Percentiles rank a stretch among this genome's conserved stretches.
Evolutionary conservation across 768 basidiomycete species (phyloP).

Genomic region (Leccinum rimulosum): DNA sequence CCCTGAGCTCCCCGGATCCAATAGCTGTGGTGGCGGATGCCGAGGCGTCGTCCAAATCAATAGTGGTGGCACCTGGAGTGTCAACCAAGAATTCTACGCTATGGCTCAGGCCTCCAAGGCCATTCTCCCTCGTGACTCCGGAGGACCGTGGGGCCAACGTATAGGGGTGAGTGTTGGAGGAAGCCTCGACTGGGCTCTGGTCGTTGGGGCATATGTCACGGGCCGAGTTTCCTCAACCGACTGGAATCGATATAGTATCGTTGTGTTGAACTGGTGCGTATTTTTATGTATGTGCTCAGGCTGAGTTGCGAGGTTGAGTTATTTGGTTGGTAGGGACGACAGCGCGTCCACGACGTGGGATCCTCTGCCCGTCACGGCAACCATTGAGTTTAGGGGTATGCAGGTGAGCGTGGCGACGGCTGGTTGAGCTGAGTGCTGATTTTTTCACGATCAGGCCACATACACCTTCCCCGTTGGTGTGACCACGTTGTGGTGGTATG

Average conservation of each 20-base stretch:
- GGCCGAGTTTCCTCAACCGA: slow-evolving; percentile 50
- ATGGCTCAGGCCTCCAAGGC: slow-evolving; percentile 79
- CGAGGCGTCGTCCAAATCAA: slow-evolving; percentile 67
- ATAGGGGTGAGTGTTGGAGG: slow-evolving; percentile 65
- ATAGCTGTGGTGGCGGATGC: slow-evolving; percentile 65
- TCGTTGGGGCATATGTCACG: slow-evolving; percentile 68
- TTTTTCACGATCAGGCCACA: slow-evolving; percentile 41
- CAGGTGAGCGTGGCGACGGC: slow-evolving; percentile 41
- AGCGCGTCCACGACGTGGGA: slow-evolving; percentile 49
- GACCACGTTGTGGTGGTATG: slow-evolving; percentile 54
- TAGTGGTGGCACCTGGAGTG: slow-evolving; percentile 55
- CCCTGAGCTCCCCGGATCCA: slow-evolving; percentile 64
- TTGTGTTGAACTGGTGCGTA: slow-evolving; percentile 66
- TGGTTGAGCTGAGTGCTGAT: background rate
- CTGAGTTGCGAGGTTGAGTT: slow-evolving; percentile 3
- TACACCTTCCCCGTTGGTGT: slow-evolving; percentile 82
- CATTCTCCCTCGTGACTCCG: slow-evolving; percentile 62
- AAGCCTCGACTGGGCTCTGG: slow-evolving; percentile 51
- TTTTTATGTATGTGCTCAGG: background rate
- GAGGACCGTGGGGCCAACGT: slow-evolving; percentile 67
- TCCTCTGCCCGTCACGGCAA: slow-evolving; percentile 50
- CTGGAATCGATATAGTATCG: slow-evolving; percentile 64
- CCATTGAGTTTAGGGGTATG: slow-evolving; percentile 62
- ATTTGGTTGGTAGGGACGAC: slow-evolving; percentile 40
- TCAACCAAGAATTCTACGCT: slow-evolving; percentile 76